Evolutionary conservation across 2,329 filamentous ascomycete genomes (phyloP).

Genomic region (Xylariales sp.): DNA sequence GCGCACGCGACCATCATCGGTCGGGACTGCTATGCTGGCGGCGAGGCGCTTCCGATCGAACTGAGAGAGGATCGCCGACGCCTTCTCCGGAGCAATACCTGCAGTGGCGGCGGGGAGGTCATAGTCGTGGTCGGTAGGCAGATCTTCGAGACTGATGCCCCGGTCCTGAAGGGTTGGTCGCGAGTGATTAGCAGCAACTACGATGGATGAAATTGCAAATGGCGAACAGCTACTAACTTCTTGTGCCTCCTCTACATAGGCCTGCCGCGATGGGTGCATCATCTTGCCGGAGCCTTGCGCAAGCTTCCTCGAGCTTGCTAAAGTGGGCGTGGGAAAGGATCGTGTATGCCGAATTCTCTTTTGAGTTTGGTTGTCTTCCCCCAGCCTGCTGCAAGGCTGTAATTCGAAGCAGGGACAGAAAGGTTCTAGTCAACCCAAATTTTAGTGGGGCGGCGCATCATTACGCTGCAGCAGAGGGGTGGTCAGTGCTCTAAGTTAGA

Average conservation of each 20-base stretch:
- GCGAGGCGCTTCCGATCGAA: constrained; percentile 89
- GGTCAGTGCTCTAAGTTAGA: too few relatives aligned
- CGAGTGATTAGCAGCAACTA: too few relatives aligned
- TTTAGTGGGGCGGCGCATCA: constrained; percentile 1
- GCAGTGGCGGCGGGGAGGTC: constrained; percentile 62
- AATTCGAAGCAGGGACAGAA: too few relatives aligned
- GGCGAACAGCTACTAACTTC: constrained; percentile 60
- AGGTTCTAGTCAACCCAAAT: too few relatives aligned
- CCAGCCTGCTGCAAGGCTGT: too few relatives aligned
- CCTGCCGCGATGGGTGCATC: constrained; percentile 86
- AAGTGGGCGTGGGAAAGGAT: too few relatives aligned
- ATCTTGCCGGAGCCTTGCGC: too few relatives aligned
- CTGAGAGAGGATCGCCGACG: constrained; percentile 79
- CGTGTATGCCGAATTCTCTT: too few relatives aligned
- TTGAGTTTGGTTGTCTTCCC: too few relatives aligned
- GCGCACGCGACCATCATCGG: constrained; percentile 85
- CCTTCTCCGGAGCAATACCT: constrained; percentile 73
- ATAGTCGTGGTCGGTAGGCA: constrained; percentile 76
- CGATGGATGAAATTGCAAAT: too few relatives aligned
- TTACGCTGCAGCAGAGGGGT: not conserved
- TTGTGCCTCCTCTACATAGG: constrained; percentile 85
- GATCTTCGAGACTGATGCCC: constrained; percentile 31
- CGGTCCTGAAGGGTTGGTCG: constrained; percentile 23
- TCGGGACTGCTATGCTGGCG: constrained; percentile 85
- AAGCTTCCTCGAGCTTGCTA: too few relatives aligned